Evolutionary conservation across 345 rosid genomes (phyloP), one percentile per base, ranked within the genome.

Genomic region (Pugionium dolabratum): DNA sequence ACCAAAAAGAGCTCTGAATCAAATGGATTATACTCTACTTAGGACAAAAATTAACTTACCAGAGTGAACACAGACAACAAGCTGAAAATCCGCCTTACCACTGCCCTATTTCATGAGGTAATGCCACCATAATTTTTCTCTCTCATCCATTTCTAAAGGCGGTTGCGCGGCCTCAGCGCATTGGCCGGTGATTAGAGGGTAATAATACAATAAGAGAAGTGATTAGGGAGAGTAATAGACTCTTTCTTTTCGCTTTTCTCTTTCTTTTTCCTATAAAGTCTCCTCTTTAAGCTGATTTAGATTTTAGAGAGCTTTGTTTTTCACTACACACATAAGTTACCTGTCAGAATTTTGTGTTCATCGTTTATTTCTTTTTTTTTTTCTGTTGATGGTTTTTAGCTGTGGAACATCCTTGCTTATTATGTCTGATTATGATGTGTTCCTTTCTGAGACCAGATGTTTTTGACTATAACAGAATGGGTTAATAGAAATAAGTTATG

Each of bases 201-300:
- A 25, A 31, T 26, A 67, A 39, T 9, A 37, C 41, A 6, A 37
- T 37, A 37, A 37, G 41, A 37, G 41, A 7, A 37, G 59, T 51
- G 37, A 58, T 9, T 40, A 70, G 74, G 41, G 52, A 70, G 63
- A 9, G 25, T 51, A 11, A 28, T 28, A 50, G 57, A 55, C 51
- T 50, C 49, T 54, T 71, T 46, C 57, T 71, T 44, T 54, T 70
- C 40, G 55, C 42, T 54, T 46, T 35, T 29, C 29, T 46, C 26
- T 44, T 70, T 44, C 33, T 52, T 61, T 31, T 37, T 61, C 40
- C 29, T 50, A 26, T 34, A 28, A 30, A 70, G 64, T 41, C 62
- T 70, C 62, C 48, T 70, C 69, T 37, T 70, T 62, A 37, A 37
- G 74, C 46, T 69, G 9, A 47, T 71, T 50, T 64, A 72, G 71